These are phyloP conservation scores for Vinca minor DNA, from an alignment of 257 asterid species.

Conservation along the genomic window DNA sequence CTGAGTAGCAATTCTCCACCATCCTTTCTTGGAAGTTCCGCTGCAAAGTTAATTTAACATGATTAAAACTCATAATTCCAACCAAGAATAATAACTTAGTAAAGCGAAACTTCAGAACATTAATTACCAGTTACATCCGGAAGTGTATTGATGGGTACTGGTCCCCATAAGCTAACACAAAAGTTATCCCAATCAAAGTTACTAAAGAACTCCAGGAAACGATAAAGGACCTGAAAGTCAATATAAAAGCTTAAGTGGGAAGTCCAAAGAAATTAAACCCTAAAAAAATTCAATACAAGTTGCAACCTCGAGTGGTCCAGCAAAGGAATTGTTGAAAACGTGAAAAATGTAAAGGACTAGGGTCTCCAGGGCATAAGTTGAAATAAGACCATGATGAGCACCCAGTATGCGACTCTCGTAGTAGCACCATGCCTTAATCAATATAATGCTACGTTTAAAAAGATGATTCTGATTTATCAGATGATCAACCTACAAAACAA, in stretches of 20 bases:
- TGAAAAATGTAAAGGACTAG: conserved; percentile 89
- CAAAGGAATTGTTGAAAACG: conserved; percentile 74
- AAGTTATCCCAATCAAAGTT: conserved; percentile 91
- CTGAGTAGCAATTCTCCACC: conserved; percentile 78
- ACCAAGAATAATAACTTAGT: conserved; percentile 3
- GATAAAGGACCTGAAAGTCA: conserved; percentile 71
- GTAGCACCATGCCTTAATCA: conserved; percentile 97
- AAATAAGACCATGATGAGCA: conserved; percentile 92
- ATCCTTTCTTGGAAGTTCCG: conserved; percentile 84
- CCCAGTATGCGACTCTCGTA: conserved; percentile 96
- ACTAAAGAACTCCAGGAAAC: conserved; percentile 89
- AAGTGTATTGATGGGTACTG: conserved; percentile 70
- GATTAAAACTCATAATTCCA: conserved; percentile 3
- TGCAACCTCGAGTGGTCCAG: conserved; percentile 91
- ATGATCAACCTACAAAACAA: conserved; percentile 58
- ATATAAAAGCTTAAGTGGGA: conserved; percentile 24
- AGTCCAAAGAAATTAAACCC: conserved; percentile 14
- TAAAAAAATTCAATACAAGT: conserved; percentile 8
- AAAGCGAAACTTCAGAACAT: not conserved
- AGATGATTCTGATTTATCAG: conserved; percentile 73
- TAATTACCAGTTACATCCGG: conserved; percentile 79
- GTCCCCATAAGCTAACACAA: conserved; percentile 96
- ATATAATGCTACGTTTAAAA: conserved; percentile 85
- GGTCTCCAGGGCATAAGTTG: conserved; percentile 94
- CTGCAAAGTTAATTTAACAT: conserved; percentile 30